A percentile compares a stretch with the other conserved stretches of the same genome.
Conservation (phyloP, 176 grass and related monocot species). For the Oryza nivara region DNA sequence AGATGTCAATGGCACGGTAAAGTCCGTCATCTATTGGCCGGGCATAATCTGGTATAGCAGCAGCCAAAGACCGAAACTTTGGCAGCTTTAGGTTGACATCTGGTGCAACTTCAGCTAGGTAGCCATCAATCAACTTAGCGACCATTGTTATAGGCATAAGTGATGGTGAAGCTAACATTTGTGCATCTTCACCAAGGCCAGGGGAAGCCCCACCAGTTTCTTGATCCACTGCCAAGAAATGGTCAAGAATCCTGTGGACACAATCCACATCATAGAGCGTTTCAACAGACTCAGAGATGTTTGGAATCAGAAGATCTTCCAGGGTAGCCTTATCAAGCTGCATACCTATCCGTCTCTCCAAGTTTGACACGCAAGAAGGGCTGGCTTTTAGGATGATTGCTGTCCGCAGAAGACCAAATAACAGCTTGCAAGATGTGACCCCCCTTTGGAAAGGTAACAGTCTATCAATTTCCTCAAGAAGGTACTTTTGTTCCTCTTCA, state of each 20-base stretch:
- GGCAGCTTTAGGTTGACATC: constrained; percentile 69
- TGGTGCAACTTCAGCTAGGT: constrained; percentile 92
- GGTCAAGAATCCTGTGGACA: constrained; percentile 69
- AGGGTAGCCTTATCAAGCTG: constrained; percentile 84
- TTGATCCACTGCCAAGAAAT: constrained; percentile 79
- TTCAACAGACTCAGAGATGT: constrained; percentile 67
- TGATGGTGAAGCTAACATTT: constrained; percentile 67
- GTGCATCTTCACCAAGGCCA: constrained; percentile 59
- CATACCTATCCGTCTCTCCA: constrained; percentile 85
- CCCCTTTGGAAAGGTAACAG: constrained; percentile 78
- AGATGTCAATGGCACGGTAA: constrained; percentile 91
- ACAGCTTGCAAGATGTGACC: constrained; percentile 66
- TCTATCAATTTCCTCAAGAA: constrained; percentile 87
- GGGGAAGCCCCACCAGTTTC: constrained; percentile 61
- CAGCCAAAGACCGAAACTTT: constrained; percentile 68
- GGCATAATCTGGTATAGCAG: constrained; percentile 79
- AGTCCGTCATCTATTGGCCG: constrained; percentile 74
- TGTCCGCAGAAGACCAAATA: constrained; percentile 77
- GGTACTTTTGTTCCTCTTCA: constrained; percentile 81
- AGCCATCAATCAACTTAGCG: constrained; percentile 76
- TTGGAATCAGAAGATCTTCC: constrained; percentile 87
- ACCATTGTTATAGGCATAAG: constrained; percentile 58
- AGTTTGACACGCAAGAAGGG: constrained; percentile 62
- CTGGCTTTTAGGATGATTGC: constrained; percentile 80
- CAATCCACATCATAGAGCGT: constrained; percentile 81